Evolutionary conservation across 2,329 filamentous ascomycete genomes (phyloP), one percentile per base, ranked within the genome.

Genomic region (Exserohilum turcica): DNA sequence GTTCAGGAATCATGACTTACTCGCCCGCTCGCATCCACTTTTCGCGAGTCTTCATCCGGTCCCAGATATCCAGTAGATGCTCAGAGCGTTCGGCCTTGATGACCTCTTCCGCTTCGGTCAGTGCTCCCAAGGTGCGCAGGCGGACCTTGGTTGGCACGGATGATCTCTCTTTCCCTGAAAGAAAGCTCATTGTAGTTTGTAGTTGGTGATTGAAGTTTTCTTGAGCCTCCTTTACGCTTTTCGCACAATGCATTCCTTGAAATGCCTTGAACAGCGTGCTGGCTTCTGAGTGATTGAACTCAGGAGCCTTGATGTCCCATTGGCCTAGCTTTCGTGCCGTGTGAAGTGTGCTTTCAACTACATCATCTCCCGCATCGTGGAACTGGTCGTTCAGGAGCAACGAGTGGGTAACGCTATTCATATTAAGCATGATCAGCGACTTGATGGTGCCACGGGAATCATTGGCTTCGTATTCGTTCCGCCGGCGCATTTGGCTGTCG

Each of bases 291-390:
- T 82, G 78, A 43, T 82, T 84, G 2, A 80, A 77, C 6, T 81
- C 78, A 0, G 92, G 90, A 0, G 87, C 86, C 12, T 90, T 89
- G 16, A 97, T 81, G 69, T 97, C 92, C 94, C 94, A 99, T 66
- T 93, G 88, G 62, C 94, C 92, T 13, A 97, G 79, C 60, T 88
- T 89, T 54, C 90, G 84, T 16, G 92, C 92, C 5, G 90, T 91
- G 47, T 86, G 84, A 59, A 96, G 88, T 47, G 91, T 91, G 56
- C 83, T 88, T 40, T 91, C 87, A 6, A 89, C 78, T 0, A 84
- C 85, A 6, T 81, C 76, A 2, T 83, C 79, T 3, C 82, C 82
- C 24, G 79, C 80, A 31, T 85, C 83, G 8, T 83, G 75, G 18
- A 80, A 83, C 50, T 88, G 82, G 52, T 91, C 86, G 6, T 81